Evolutionary conservation across 2,329 filamentous ascomycete species (phyloP).

Genomic region (Hypoxylon rubiginosum): DNA sequence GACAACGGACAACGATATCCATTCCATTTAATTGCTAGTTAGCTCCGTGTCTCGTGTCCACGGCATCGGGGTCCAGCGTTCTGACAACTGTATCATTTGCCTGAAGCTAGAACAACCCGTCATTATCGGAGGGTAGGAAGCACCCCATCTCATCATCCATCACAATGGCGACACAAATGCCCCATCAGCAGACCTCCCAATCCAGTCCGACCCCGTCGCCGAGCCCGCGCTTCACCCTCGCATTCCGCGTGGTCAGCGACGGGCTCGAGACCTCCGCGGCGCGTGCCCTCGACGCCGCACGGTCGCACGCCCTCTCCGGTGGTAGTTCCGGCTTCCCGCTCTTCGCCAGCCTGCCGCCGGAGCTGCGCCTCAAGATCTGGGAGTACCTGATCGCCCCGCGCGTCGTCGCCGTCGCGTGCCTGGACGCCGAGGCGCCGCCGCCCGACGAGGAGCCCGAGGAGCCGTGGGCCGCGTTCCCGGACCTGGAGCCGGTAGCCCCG

Average conservation of each 20-base stretch:
- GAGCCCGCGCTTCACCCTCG: conserved; percentile 57
- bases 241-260: conserved; percentile 61
- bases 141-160: not conserved
- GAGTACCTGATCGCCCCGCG: conserved; percentile 60
- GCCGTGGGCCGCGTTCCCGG: conserved; percentile 30
- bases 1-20: not conserved
- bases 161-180: not conserved
- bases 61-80: not conserved
- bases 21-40: not conserved
- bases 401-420: conserved; percentile 60
- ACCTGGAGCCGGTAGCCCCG: conserved; percentile 14
- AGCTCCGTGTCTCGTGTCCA: not conserved
- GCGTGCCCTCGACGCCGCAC: no score
- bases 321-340: conserved; percentile 41
- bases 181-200: no score
- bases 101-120: not conserved
- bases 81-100: not conserved
- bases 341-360: conserved; percentile 60
- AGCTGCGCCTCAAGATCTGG: conserved; percentile 65
- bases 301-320: conserved; percentile 33
- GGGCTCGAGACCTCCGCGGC: conserved; percentile 54
- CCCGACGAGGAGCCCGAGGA: conserved; percentile 23
- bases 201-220: not conserved
- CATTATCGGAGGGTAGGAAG: not conserved
- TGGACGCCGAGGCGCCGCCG: conserved; percentile 45